Evolutionary conservation across 1,139 yeast genomes (phyloP), one percentile per base, ranked within the genome.

Genomic region (Neolecta irregularis): DNA sequence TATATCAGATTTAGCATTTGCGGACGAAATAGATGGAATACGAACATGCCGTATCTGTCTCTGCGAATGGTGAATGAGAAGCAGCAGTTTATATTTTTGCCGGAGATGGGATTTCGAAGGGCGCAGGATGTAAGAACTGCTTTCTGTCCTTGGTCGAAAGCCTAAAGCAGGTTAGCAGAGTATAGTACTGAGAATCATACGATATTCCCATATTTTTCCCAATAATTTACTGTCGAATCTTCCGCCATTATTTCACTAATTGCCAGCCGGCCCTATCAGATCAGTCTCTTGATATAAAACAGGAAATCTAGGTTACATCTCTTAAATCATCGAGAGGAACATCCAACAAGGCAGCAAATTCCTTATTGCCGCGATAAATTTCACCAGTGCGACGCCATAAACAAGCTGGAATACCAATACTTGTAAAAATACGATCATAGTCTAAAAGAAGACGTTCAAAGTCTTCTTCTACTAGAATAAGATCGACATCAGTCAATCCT

Each of bases 361-460:
- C 96, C 54, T 85, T 83, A 55, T 88, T 88, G 1, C 95, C 96
- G 43, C 96, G 62, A 50, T 81, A 88, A 3, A 88, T 85, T 49
- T 88, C 96, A 2, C 98, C 98, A 0, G 98, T 85, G 48, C 98
- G 74, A 49, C 96, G 64, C 96, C 98, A 88, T 26, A 88, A 64
- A 57, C 96, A 85, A 1, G 96, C 95, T 0, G 98, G 98, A 39
- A 88, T 83, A 6, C 95, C 94, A 94, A 85, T 83, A 5, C 93
- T 77, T 0, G 96, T 83, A 55, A 88, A 88, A 2, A 88, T 95
- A 32, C 98, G 67, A 54, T 88, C 98, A 51, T 88, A 85, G 48
- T 88, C 94, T 37, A 88, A 60, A 34, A 88, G 58, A 93, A 85
- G 79, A 42, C 96, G 64, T 56, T 88, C 98, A 53, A 88, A 88